Base-by-base conservation (phyloP, 2,329 filamentous ascomycete species). In the Lecanoromycetidae sp. region DNA sequence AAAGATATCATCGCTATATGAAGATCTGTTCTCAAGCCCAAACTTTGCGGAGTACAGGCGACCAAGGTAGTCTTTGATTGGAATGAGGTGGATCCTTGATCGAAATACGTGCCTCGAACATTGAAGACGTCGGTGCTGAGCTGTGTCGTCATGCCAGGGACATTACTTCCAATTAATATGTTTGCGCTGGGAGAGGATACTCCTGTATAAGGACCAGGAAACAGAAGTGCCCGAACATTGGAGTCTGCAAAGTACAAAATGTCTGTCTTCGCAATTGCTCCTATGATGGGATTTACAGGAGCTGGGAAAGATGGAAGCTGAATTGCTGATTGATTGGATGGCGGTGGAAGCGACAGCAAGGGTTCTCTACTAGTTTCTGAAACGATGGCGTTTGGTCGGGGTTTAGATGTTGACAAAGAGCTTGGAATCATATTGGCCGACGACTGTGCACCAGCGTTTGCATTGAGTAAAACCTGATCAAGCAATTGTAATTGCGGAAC, bases 261-360 rank as follows among this genome's bases (percentile, higher is more conserved):
- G n/a, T 40, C 37, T 19, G 37, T 40, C 37, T 40, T 40, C n/a
- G 37, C 37, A 13, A 40, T 10, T 20, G 37, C 37, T 40, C 20
- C 23, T n/a, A 40, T 40, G 15, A 40, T 40, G 10, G 17, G 37
- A 23, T 40, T 40, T n/a, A 23, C n/a, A 10, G 37, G 37, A 8
- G 20, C 15, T 5, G 15, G 15, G 20, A 20, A 40, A 9, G n/a
- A 20, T 20, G 37, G 37, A 8, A 19, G 15, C n/a, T 40, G 20
- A 23, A 40, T 15, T 5, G 37, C 5, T 5, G 15, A 10, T 22
- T 5, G 15, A 8, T 5, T 8, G 20, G 20, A 10, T 23, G 8
- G 10, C 8, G 37, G 20, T 15, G 10, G 17, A 5, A 25, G 20
- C 8, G 20, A 10, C 9, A 23, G 8, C 8, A 20, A 10, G 9